Conservation (phyloP, 1,284 basidiomycete species). For the Trametes pubescens region DNA sequence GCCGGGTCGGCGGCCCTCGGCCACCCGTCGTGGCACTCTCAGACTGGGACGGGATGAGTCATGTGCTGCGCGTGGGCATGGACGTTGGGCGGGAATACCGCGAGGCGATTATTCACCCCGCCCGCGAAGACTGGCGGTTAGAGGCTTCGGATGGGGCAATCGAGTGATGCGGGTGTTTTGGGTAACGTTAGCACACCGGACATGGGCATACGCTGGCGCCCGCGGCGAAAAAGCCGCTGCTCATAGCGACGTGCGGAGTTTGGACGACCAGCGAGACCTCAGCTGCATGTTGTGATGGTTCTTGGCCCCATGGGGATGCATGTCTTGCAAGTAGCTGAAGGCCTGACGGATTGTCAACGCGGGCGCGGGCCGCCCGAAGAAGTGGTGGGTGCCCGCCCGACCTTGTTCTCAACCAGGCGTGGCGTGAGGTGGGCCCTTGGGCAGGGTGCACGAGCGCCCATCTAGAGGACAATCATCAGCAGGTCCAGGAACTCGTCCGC, state of each 20-base stretch:
- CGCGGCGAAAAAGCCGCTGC: background rate
- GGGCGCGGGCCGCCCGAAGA: background rate
- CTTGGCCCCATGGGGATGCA: background rate
- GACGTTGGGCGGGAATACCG: background rate
- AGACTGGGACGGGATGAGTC: background rate
- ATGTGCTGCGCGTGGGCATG: background rate
- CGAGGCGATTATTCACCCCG: background rate
- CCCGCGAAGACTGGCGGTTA: background rate
- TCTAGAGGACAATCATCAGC: background rate
- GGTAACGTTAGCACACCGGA: no score
- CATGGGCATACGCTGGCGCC: background rate
- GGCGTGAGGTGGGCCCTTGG: background rate
- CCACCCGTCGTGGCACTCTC: background rate
- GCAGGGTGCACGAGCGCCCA: background rate
- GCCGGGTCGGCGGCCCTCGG: background rate
- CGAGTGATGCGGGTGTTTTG: background rate
- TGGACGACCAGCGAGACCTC: constrained; percentile 4
- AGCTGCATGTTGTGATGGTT: background rate
- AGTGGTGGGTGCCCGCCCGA: background rate
- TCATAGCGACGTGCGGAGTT: constrained; percentile 3
- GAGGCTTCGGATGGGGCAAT: background rate
- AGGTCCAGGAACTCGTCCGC: constrained; percentile 3
- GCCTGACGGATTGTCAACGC: background rate
- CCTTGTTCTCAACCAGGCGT: background rate
- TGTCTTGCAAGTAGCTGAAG: background rate